Evolutionary conservation across 495 filamentous ascomycete genomes (phyloP), one percentile per base, ranked within the genome.

Genomic region (Sabuloglossum arenarium): DNA sequence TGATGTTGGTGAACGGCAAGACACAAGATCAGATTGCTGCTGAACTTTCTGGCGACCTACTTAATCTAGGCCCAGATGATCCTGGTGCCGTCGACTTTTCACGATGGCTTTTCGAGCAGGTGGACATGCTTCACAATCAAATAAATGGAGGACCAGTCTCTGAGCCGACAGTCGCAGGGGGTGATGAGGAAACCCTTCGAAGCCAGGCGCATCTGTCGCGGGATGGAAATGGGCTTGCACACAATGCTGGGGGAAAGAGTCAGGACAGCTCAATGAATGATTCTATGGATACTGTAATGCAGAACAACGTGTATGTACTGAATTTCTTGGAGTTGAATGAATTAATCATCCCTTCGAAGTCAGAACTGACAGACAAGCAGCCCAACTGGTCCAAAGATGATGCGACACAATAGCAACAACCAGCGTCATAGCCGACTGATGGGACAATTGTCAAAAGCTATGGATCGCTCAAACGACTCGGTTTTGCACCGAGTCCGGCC

Each of bases 1-100:
- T 95, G 55, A 97, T 96, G 90, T 76, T 98, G 29, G 86, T 83
- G 57, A 96, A 96, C 66, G 86, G 88, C 57, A 95, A 94, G 69
- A 85, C 82, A 6, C 81, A 91, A 64, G 79, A 86, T 46, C 82
- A 94, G 62, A 88, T 97, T 59, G 85, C 88, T 3, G 77, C 79
- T 28, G 91, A 98, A 65, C 79, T 97, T 12, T 82, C 88, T 9
- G 85, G 83, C 57, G 93, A 98, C 61, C 77, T 97, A 42, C 77
- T 98, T 1, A 81, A 79, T 28, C 78, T 96, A 1, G 81, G 79
- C 0, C 81, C 86, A 55, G 88, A 93, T 53, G 87, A 94, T 64
- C 78, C 81, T 54, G 81, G 84, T 56, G 84, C 88, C 8, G 77
- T 77, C 24, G 83, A 87, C 50, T 98, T 98, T 66, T 77, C 91